Conservation (phyloP, 768 basidiomycete species). For the Collybia mongolica region DNA sequence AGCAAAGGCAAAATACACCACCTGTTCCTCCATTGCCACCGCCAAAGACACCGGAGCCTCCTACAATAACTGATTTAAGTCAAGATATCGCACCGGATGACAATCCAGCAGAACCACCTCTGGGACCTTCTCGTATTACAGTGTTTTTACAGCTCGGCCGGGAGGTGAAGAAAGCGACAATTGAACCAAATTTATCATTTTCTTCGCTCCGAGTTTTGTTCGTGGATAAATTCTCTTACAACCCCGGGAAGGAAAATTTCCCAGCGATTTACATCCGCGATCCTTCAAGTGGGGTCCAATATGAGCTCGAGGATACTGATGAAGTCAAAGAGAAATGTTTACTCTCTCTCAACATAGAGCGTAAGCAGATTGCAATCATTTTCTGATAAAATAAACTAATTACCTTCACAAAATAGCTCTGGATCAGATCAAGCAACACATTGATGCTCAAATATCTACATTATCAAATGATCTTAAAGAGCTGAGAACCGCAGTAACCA, state of each 20-base stretch:
- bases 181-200: slow-evolving; percentile 73
- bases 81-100: slow-evolving; percentile 6
- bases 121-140: slow-evolving; percentile 45
- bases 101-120: slow-evolving; percentile 6
- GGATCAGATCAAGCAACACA: slow-evolving; percentile 98
- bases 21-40: slow-evolving; percentile 49
- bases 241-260: slow-evolving; percentile 89
- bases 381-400: slow-evolving; percentile 4
- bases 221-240: slow-evolving; percentile 93
- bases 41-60: slow-evolving; percentile 41
- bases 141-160: slow-evolving; percentile 90
- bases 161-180: slow-evolving; percentile 82
- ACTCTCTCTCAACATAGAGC: slow-evolving; percentile 93
- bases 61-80: slow-evolving; percentile 10
- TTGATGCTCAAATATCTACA: slow-evolving; percentile 84
- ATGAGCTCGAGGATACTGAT: slow-evolving; percentile 92
- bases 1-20: slow-evolving; percentile 29
- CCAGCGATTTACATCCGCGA: slow-evolving; percentile 96
- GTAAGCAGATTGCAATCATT: slow-evolving; percentile 50
- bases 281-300: slow-evolving; percentile 88
- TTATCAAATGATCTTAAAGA: slow-evolving; percentile 91
- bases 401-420: slow-evolving; percentile 55
- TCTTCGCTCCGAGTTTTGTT: slow-evolving; percentile 82
- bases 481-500: slow-evolving; percentile 63
- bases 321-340: slow-evolving; percentile 89